Conservation (phyloP, 768 basidiomycete genomes). For the Hemileccinum impolitum region DNA sequence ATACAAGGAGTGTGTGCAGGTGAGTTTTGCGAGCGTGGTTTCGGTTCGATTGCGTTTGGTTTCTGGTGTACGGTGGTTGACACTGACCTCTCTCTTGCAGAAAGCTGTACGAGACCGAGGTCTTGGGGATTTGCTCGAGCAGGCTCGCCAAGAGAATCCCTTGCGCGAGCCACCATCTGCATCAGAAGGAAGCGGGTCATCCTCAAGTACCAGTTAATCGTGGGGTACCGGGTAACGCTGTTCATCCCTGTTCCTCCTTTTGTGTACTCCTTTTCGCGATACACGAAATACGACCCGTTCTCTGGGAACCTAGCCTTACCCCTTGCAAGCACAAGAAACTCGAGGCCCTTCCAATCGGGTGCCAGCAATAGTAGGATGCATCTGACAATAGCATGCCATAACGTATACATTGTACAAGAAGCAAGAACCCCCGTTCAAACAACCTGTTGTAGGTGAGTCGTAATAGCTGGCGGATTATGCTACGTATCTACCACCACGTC, state of each 20-base stretch:
- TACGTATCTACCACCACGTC: no score
- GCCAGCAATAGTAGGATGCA: no score
- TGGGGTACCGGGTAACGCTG: neutral
- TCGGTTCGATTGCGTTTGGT: no score
- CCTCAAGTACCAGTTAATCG: constrained; percentile 11
- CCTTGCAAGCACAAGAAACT: no score
- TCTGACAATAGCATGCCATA: no score
- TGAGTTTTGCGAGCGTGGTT: constrained; percentile 32
- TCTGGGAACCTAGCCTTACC: no score
- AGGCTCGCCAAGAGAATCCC: constrained; percentile 80
- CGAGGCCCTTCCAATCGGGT: no score
- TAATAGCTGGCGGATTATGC: no score
- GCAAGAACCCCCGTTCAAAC: no score
- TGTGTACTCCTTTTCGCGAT: neutral
- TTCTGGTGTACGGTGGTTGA: neutral
- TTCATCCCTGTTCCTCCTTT: neutral
- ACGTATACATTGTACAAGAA: no score
- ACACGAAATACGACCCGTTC: neutral
- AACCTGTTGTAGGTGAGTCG: no score
- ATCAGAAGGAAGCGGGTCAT: constrained; percentile 8
- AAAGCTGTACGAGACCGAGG: constrained; percentile 78
- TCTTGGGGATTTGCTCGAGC: constrained; percentile 69
- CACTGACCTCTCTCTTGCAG: constrained; percentile 36
- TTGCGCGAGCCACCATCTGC: constrained; percentile 53
- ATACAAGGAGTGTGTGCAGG: constrained; percentile 83